Evolutionary conservation across 495 filamentous ascomycete species (phyloP).

Genomic region (Tuber magnatum): DNA sequence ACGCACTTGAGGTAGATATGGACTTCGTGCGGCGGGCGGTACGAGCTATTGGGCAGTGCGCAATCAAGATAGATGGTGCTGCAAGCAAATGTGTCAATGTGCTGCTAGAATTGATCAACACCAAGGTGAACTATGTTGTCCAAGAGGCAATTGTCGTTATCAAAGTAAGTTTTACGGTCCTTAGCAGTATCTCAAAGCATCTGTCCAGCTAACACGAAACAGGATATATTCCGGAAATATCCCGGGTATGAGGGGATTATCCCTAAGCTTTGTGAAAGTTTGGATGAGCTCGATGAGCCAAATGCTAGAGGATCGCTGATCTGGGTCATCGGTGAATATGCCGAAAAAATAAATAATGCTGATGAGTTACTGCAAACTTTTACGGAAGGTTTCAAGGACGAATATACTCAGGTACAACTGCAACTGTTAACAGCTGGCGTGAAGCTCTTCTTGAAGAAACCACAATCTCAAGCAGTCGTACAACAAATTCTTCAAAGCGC

Average conservation of each 20-base stretch:
- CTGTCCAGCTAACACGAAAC: constrained; percentile 7
- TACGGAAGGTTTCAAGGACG: constrained; percentile 85
- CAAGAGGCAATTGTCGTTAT: constrained; percentile 97
- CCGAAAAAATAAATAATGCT: constrained; percentile 97
- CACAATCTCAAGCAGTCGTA: constrained; percentile 80
- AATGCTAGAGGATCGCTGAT: constrained; percentile 86
- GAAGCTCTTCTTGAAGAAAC: constrained; percentile 94
- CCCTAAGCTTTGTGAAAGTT: constrained; percentile 89
- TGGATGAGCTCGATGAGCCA: constrained; percentile 93
- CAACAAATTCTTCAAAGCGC: constrained; percentile 88
- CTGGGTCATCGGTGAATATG: constrained; percentile 98
- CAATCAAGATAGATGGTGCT: constrained; percentile 93
- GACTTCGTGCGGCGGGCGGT: constrained; percentile 93
- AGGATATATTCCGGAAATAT: constrained; percentile 93
- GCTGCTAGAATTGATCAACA: constrained; percentile 84
- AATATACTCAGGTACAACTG: constrained; percentile 86
- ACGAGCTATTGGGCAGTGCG: constrained; percentile 90
- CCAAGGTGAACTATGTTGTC: constrained; percentile 98
- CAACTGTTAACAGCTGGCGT: constrained; percentile 95
- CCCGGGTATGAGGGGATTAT: constrained; percentile 98
- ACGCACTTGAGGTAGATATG: constrained; percentile 97
- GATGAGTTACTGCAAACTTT: constrained; percentile 81
- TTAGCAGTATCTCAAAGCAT: neutral
- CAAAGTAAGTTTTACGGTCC: constrained; percentile 46
- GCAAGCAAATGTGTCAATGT: constrained; percentile 94